Evolutionary conservation across 1,284 basidiomycete species (phyloP).

Genomic region (Marasmius oreades): DNA sequence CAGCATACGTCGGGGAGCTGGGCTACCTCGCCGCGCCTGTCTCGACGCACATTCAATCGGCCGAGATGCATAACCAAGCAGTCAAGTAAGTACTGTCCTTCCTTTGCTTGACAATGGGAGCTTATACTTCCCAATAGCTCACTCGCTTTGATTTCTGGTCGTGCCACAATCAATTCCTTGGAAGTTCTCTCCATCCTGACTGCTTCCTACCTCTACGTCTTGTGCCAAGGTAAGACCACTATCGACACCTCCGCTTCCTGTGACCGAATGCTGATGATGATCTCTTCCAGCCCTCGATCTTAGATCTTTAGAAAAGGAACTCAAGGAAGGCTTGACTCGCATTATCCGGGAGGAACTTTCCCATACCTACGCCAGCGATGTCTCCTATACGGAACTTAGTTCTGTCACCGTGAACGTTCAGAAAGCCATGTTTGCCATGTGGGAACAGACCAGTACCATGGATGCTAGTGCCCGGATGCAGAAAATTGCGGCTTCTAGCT

Average conservation of each 20-base stretch:
- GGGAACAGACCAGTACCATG: conserved; percentile 69
- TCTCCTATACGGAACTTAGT: conserved; percentile 33
- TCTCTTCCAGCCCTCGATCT: conserved; percentile 62
- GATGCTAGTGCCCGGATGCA: conserved; percentile 64
- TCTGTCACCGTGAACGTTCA: conserved; percentile 29
- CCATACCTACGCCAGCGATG: conserved; percentile 47
- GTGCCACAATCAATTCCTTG: conserved; percentile 71
- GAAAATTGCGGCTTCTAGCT: conserved; percentile 59
- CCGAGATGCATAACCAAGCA: conserved; percentile 76
- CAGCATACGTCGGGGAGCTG: conserved; percentile 79
- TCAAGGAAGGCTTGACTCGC: conserved; percentile 44
- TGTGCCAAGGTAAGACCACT: conserved; percentile 59
- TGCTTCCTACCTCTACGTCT: conserved; percentile 71
- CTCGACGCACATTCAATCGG: conserved; percentile 80
- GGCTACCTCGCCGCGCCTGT: conserved; percentile 83
- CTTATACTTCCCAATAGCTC: conserved; percentile 45
- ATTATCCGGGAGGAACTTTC: conserved; percentile 52
- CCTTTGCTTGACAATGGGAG: conserved; percentile 1
- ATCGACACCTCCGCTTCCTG: background rate
- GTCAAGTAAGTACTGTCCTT: conserved; percentile 58
- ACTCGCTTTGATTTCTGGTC: conserved; percentile 74
- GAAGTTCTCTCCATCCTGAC: conserved; percentile 74
- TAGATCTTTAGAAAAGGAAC: conserved; percentile 65
- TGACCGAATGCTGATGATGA: background rate
- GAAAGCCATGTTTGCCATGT: conserved; percentile 41